phyloP scores from a whole-genome alignment of 1,139 yeast species.

The Candida sp. region DNA sequence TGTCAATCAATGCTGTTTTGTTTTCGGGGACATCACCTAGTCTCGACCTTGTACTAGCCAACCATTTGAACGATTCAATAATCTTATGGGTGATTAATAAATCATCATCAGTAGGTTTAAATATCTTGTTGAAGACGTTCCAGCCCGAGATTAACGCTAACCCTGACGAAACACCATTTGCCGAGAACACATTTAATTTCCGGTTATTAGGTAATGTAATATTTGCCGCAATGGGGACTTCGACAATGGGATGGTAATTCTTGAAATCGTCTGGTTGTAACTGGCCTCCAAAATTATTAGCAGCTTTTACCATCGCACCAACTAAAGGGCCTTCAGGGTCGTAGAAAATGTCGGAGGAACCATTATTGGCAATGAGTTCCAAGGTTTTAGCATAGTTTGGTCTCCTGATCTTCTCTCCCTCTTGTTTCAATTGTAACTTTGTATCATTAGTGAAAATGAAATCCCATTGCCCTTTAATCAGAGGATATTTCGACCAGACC shows the following conservation, averaged over 20 bases:
- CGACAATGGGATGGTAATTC: slow-evolving; percentile 52
- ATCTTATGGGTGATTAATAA: slow-evolving; percentile 60
- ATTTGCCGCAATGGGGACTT: slow-evolving; percentile 49
- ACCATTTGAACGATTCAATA: slow-evolving; percentile 93
- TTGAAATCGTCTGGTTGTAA: slow-evolving; percentile 61
- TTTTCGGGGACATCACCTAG: slow-evolving; percentile 58
- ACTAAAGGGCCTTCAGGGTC: slow-evolving; percentile 82
- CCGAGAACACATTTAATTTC: slow-evolving; percentile 54
- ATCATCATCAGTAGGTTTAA: slow-evolving; percentile 15
- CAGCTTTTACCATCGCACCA: slow-evolving; percentile 43
- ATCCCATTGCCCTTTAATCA: slow-evolving; percentile 46
- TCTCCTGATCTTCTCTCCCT: slow-evolving; percentile 62
- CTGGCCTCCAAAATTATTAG: slow-evolving; percentile 56
- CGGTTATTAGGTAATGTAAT: slow-evolving; percentile 11
- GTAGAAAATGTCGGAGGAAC: slow-evolving; percentile 74
- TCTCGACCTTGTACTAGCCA: slow-evolving; percentile 78
- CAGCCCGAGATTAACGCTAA: slow-evolving; percentile 77
- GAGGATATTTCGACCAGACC: slow-evolving; percentile 26
- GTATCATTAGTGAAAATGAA: slow-evolving; percentile 40
- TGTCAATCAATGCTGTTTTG: slow-evolving; percentile 21
- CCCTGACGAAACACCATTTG: slow-evolving; percentile 83
- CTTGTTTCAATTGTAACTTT: slow-evolving; percentile 29
- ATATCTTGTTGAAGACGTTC: slow-evolving; percentile 47
- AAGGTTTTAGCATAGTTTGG: slow-evolving; percentile 65
- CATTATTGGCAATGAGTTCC: slow-evolving; percentile 65